Evolutionary conservation across 1,284 basidiomycete species (phyloP).

Genomic region (Cerioporus squamosus): DNA sequence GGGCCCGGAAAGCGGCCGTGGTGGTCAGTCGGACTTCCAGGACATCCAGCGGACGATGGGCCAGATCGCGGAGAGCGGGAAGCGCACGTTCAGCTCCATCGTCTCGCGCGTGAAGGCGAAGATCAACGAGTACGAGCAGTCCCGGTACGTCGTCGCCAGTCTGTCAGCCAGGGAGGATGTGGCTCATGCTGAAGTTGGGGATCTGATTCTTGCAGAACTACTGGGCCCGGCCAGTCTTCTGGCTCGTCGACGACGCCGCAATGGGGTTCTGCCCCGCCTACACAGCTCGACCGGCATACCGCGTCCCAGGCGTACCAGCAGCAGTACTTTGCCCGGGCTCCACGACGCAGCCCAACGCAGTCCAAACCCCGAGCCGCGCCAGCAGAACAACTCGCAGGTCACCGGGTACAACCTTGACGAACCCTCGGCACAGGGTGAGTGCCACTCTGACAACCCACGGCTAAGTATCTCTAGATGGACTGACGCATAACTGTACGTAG

Average conservation of each 20-base stretch:
- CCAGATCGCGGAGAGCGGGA: constrained; percentile 79
- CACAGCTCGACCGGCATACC: constrained; percentile 29
- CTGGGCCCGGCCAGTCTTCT: constrained; percentile 11
- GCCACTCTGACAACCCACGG: too few relatives aligned
- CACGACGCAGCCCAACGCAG: neutral
- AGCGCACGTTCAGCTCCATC: constrained; percentile 73
- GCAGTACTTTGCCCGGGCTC: constrained; percentile 20
- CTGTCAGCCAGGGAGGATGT: neutral
- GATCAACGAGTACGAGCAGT: constrained; percentile 75
- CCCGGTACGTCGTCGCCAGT: constrained; percentile 25
- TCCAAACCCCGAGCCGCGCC: neutral
- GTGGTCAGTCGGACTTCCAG: constrained; percentile 50
- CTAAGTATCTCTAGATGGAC: too few relatives aligned
- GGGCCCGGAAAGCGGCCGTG: constrained; percentile 15
- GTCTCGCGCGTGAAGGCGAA: constrained; percentile 79
- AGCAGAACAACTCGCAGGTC: constrained; percentile 8
- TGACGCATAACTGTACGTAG: neutral
- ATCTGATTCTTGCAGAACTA: neutral
- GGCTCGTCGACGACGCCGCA: constrained; percentile 15
- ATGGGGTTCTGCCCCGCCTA: constrained; percentile 21
- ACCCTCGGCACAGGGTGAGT: constrained; percentile 3
- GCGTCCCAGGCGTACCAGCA: constrained; percentile 26
- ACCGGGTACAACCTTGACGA: constrained; percentile 28
- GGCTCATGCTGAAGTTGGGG: neutral
- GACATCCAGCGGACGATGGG: constrained; percentile 75